A percentile compares a stretch with the other conserved stretches of the same genome.
Conservation (phyloP, 1,284 basidiomycete species). For the Microbotryum saponariae region DNA sequence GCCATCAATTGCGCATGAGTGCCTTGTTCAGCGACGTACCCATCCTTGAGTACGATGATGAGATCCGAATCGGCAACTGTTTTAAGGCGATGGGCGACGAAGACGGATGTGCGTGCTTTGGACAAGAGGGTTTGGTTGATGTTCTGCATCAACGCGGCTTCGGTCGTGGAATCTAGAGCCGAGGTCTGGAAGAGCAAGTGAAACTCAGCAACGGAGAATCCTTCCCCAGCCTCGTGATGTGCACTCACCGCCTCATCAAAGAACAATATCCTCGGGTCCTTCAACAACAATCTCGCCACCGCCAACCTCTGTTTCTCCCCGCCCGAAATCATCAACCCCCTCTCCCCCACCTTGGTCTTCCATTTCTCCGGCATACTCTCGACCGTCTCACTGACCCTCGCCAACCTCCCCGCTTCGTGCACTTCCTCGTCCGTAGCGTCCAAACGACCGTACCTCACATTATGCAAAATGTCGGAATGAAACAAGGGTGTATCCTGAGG, state of each 20-base stretch:
- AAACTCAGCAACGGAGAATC: constrained; percentile 3
- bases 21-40: constrained; percentile 80
- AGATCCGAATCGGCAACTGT: constrained; percentile 89
- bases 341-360: constrained; percentile 83
- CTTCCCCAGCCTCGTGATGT: background rate
- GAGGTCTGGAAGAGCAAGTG: constrained; percentile 57
- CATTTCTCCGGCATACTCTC: constrained; percentile 76
- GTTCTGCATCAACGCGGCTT: constrained; percentile 89
- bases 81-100: constrained; percentile 79
- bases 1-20: constrained; percentile 76
- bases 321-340: constrained; percentile 94
- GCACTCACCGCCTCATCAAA: constrained; percentile 87
- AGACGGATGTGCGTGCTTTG: constrained; percentile 79
- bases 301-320: constrained; percentile 96
- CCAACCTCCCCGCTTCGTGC: constrained; percentile 68
- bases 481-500: constrained; percentile 97
- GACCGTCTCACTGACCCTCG: constrained; percentile 79
- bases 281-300: constrained; percentile 82
- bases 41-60: constrained; percentile 82
- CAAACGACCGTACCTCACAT: constrained; percentile 86
- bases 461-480: constrained; percentile 90
- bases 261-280: constrained; percentile 90
- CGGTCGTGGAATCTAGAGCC: constrained; percentile 87
- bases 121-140: constrained; percentile 72
- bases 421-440: constrained; percentile 85